Evolutionary conservation across 345 rosid genomes (phyloP), one percentile per base, ranked within the genome.

Genomic region (Erysimum cheiranthoides): DNA sequence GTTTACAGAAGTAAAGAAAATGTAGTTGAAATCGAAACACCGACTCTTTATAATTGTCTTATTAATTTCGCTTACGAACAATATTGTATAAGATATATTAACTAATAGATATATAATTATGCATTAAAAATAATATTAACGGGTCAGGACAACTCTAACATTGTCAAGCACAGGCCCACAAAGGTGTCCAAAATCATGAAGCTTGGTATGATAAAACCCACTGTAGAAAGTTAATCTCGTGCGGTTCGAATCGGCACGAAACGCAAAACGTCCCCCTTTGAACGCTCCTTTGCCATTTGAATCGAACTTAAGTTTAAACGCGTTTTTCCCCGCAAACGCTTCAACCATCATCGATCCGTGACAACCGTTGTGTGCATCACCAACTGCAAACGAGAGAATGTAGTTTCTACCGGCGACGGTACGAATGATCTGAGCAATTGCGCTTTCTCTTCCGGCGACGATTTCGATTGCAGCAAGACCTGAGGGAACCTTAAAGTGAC

Each of bases 81-180:
- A 7, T 46, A 17, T 40, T 1, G 28, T 16, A 1, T 11, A 5
- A 7, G 12, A 38, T 32, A 42, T 53, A 53, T 53, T 14, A n/a
- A n/a, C n/a, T n/a, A n/a, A 11, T 16, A 12, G 0, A 32, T 11
- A 13, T 65, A 42, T 6, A 12, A 34, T 56, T 32, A 30, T 4
- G n/a, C 43, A 66, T 16, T 16, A 8, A 59, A 45, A 47, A 1
- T 10, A 14, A 14, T 10, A 3, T 72, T 53, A 73, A 13, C 1
- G 75, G 34, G 81, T 25, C 13, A 73, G 42, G 45, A 80, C 47
- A 51, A 86, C 95, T 0, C 50, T 68, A 51, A 93, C 91, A 81
- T 84, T 83, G 47, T 93, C 97, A 78, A 93, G 77, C 3, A 93
- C 88, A 71, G 98, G 96, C 16, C 98, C 98, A 54, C 98, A 93